Conservation (phyloP, 345 rosid genomes). For the Citrus medica region DNA sequence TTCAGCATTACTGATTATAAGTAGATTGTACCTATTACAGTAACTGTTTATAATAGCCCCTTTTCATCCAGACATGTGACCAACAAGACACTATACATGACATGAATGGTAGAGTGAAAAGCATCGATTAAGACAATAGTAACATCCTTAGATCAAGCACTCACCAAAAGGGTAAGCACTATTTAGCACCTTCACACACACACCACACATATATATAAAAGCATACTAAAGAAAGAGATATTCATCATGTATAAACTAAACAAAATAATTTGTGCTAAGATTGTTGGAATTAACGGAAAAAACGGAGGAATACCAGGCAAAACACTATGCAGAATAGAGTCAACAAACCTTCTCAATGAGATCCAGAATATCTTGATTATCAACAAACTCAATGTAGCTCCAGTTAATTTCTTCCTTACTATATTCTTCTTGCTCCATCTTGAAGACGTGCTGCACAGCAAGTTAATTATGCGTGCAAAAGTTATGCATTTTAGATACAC, state of each 20-base stretch:
- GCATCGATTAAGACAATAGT: not conserved
- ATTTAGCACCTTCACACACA: not conserved
- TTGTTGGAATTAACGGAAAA: not conserved
- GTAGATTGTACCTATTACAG: not conserved
- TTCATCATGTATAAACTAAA: not conserved
- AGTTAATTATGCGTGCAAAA: slow-evolving; percentile 22
- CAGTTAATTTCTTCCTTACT: slow-evolving; percentile 93
- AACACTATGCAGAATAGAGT: slow-evolving; percentile 15
- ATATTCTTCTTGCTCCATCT: slow-evolving; percentile 99
- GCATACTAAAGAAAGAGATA: not conserved
- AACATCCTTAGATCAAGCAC: not conserved
- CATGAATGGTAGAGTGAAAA: not conserved
- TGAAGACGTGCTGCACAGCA: slow-evolving; percentile 84
- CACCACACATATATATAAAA: no score
- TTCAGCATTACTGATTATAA: not conserved
- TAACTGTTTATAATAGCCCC: not conserved
- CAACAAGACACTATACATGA: not conserved
- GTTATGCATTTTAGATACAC: slow-evolving; percentile 3
- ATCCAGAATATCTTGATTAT: slow-evolving; percentile 89
- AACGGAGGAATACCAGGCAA: not conserved
- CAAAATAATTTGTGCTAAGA: not conserved
- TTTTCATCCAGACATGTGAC: not conserved
- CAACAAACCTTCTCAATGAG: slow-evolving; percentile 91
- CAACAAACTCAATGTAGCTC: slow-evolving; percentile 98
- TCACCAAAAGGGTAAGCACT: not conserved